phyloP scores from a whole-genome alignment of 2,329 filamentous ascomycete genomes.

The Aspergillus pseudoviridinutans region DNA sequence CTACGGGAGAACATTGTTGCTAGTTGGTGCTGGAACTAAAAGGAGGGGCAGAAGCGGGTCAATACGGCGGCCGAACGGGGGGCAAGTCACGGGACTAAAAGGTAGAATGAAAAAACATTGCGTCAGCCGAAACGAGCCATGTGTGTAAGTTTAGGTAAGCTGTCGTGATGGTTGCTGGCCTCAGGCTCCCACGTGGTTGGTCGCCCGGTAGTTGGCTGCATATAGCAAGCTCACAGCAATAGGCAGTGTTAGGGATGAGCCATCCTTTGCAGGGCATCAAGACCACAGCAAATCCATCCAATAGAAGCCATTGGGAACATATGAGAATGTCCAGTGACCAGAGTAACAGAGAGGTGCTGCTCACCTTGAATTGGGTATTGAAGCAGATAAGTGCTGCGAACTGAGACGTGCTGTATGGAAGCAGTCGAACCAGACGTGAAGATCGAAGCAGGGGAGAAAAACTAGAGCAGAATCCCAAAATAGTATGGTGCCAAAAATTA shows the following conservation, averaged over 20 bases:
- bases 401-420: neutral
- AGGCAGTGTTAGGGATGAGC: neutral
- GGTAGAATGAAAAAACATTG: slow-evolving; percentile 3
- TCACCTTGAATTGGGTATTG: neutral
- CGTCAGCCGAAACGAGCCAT: slow-evolving; percentile 14
- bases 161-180: slow-evolving; percentile 2
- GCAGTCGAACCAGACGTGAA: slow-evolving; percentile 5
- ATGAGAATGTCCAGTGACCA: neutral
- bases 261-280: neutral
- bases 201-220: neutral
- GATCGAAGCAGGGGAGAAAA: slow-evolving; percentile 11
- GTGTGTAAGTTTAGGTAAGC: slow-evolving; percentile 9
- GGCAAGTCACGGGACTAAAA: neutral
- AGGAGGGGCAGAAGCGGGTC: slow-evolving; percentile 32
- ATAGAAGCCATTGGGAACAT: neutral
- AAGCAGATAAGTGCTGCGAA: neutral
- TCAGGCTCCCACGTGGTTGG: slow-evolving; percentile 7
- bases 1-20: slow-evolving; percentile 41
- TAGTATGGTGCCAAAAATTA: slow-evolving; percentile 6
- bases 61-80: slow-evolving; percentile 18
- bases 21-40: slow-evolving; percentile 1
- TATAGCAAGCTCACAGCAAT: neutral
- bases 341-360: neutral
- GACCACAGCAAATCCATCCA: slow-evolving; percentile 6
- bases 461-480: slow-evolving; percentile 3